phyloP scores from a whole-genome alignment of 345 rosid species.

The Excoecaria cochinchinensis region DNA sequence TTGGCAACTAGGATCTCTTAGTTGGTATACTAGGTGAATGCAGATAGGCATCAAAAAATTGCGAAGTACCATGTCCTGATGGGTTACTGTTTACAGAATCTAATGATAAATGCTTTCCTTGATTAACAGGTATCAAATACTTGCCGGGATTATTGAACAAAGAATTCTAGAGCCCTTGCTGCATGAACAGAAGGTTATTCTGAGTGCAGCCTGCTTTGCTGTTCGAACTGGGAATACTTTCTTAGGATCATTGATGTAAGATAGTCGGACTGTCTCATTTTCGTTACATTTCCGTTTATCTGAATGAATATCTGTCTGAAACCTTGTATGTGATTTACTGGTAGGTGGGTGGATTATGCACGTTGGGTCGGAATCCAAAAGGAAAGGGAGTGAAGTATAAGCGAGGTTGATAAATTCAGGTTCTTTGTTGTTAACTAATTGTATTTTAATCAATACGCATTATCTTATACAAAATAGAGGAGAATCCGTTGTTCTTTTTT shows the following conservation, averaged over 20 bases:
- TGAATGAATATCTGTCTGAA: neutral
- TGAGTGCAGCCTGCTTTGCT: conserved; percentile 80
- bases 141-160: conserved; percentile 95
- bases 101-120: neutral
- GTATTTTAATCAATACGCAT: neutral
- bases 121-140: conserved; percentile 77
- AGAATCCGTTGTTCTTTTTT: conserved; percentile 5
- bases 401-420: neutral
- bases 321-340: neutral
- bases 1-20: neutral
- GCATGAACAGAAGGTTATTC: conserved; percentile 76
- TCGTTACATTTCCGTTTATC: conserved; percentile 4
- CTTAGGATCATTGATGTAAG: conserved; percentile 93
- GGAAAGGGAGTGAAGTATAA: conserved; percentile 16
- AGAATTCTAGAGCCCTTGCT: conserved; percentile 87
- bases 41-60: neutral
- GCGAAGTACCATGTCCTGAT: neutral
- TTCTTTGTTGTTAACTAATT: neutral
- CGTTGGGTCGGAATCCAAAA: conserved; percentile 88
- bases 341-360: conserved; percentile 99
- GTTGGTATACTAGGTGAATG: neutral
- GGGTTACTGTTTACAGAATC: neutral
- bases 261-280: conserved; percentile 4
- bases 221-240: conserved; percentile 96
- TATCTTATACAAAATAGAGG: neutral